Evolutionary conservation across 164 flowering plant genomes (phyloP), one percentile per base, ranked within the genome.

Genomic region (Aristolochia contorta): DNA sequence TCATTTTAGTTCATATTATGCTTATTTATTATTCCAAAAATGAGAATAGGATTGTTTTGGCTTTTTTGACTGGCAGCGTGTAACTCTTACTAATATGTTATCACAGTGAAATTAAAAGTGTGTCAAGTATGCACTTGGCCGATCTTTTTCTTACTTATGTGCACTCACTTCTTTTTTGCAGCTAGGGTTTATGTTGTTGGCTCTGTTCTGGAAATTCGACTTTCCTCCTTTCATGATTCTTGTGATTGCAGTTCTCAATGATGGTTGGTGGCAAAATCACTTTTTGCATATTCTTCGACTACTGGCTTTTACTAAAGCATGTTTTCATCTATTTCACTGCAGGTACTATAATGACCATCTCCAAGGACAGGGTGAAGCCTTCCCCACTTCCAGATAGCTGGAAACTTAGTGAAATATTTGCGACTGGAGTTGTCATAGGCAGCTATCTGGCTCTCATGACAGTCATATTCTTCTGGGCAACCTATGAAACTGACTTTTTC

Each of bases 321-420:
- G 57, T 51, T 21, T 23, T 57, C 48, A 23, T 45, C 16, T 56
- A n/a, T 24, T 55, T 30, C 53, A 30, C 20, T 55, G 70, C 47
- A 84, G 89, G 86, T 59, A 84, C 87, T 4, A 84, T 84, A 54
- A 84, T 84, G 90, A 84, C 90, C 22, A 82, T 84, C 58, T 84
- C 87, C 52, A 84, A 82, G 73, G 87, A 84, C 63, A 79, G 85
- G 65, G 87, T 84, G 46, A 80, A 79, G 71, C 90, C 90, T n/a
- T 84, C 90, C 56, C 85, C 82, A 37, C 0, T 70, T 30, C 87
- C 90, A 18, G 87, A 82, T 65, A 76, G 84, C 62, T 84, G 90
- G 90, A 84, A 79, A 68, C 84, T 84, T 12, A 67, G 65, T 54
- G 90, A 84, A 64, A 84, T 82, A 30, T 84, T 84, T 71, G 75